Evolutionary conservation across 2,329 filamentous ascomycete genomes (phyloP).

Genomic region (Penicillium sp.): DNA sequence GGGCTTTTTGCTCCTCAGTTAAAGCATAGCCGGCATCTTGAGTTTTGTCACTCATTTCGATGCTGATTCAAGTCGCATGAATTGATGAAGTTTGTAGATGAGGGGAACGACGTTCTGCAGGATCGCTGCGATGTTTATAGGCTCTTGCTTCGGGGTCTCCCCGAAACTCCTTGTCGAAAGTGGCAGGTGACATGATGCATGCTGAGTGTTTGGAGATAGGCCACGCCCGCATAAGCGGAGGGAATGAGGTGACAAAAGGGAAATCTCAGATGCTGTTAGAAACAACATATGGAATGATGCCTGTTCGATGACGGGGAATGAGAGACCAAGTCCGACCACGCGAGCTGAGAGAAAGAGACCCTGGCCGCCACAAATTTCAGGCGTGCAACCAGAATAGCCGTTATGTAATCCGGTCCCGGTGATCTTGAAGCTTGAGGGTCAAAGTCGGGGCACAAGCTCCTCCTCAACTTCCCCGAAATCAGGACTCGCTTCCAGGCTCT

Average conservation of each 20-base stretch:
- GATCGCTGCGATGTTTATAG: background rate
- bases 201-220: background rate
- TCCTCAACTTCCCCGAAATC: background rate
- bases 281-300: background rate
- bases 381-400: background rate
- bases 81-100: background rate
- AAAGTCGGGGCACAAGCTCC: no score
- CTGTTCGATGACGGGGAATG: background rate
- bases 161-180: conserved; percentile 1
- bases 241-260: background rate
- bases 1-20: conserved; percentile 53
- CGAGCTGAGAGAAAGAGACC: background rate
- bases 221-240: background rate
- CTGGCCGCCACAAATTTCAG: background rate
- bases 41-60: background rate
- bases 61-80: background rate
- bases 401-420: background rate
- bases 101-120: background rate
- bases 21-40: conserved; percentile 30
- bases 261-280: background rate
- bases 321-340: no score
- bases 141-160: background rate
- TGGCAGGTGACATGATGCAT: background rate
- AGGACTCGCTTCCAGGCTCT: background rate
- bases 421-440: background rate